A percentile compares a stretch with the other conserved stretches of the same genome.
Conservation (phyloP, 208 protist species). For the Wallacemonas sp. region DNA sequence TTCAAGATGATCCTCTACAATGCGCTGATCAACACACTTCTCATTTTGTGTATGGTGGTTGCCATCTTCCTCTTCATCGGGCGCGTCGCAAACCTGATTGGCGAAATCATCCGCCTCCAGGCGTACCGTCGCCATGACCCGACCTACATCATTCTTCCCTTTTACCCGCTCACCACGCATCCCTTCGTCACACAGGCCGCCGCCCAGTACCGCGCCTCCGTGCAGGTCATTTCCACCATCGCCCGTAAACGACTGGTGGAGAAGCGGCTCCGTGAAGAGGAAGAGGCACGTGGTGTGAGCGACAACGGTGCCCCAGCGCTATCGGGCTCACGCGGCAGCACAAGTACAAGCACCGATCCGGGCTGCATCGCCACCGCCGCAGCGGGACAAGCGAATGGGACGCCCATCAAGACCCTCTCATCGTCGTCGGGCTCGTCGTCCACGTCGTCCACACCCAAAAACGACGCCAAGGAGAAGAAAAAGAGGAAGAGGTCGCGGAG, state of each 20-base stretch:
- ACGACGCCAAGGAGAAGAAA: background rate
- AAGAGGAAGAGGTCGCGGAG: too few relatives aligned
- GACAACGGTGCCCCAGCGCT: background rate
- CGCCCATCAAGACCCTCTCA: background rate
- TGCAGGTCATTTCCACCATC: slow-evolving; percentile 12
- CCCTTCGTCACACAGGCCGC: slow-evolving; percentile 42
- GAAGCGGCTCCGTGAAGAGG: slow-evolving; percentile 6
- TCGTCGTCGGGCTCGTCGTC: background rate
- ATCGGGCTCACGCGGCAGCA: too few relatives aligned
- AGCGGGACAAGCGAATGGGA: too few relatives aligned
- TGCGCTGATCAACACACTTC: slow-evolving; percentile 40
- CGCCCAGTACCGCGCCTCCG: slow-evolving; percentile 29
- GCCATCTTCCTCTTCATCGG: slow-evolving; percentile 27
- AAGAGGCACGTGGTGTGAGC: background rate
- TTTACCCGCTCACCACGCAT: slow-evolving; percentile 44
- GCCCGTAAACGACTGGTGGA: slow-evolving; percentile 5
- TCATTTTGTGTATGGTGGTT: slow-evolving; percentile 25
- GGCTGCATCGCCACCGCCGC: too few relatives aligned
- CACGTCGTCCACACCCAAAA: background rate
- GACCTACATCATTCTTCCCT: slow-evolving; percentile 40
- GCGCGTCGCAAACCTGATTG: slow-evolving; percentile 19
- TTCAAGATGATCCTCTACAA: slow-evolving; percentile 27
- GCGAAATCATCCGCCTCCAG: slow-evolving; percentile 24
- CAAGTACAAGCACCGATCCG: too few relatives aligned
- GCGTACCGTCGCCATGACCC: slow-evolving; percentile 30